phyloP scores from a whole-genome alignment of 148 eudicot species.

The Camellia granthamiana region DNA sequence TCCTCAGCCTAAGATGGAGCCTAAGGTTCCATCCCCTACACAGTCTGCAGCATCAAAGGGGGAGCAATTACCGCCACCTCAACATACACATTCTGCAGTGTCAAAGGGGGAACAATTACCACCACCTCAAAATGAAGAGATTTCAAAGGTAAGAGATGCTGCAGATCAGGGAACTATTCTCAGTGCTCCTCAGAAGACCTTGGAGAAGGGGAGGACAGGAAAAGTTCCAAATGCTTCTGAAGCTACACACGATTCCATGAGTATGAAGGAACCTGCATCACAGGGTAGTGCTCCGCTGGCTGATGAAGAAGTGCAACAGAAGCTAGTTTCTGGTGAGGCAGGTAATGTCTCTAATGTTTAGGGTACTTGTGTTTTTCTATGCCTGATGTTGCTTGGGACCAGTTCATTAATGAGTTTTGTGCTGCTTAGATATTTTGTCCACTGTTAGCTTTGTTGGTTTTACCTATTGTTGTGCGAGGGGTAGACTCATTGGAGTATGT shows the following conservation, averaged over 20 bases:
- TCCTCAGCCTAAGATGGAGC: slow-evolving; percentile 26
- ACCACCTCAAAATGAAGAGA: slow-evolving; percentile 40
- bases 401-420: too few relatives aligned
- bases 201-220: slow-evolving; percentile 29
- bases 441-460: neutral
- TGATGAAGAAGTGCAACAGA: slow-evolving; percentile 73
- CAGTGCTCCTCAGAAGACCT: slow-evolving; percentile 27
- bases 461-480: neutral
- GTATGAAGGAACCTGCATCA: slow-evolving; percentile 59
- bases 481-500: neutral
- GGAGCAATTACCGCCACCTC: slow-evolving; percentile 41
- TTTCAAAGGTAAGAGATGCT: slow-evolving; percentile 32
- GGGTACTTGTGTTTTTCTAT: neutral
- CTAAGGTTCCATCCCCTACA: slow-evolving; percentile 62
- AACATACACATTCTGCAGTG: slow-evolving; percentile 51
- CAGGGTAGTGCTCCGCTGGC: slow-evolving; percentile 50
- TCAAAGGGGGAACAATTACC: slow-evolving; percentile 58
- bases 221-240: slow-evolving; percentile 61
- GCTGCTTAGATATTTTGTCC: too few relatives aligned
- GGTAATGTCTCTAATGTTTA: slow-evolving; percentile 29
- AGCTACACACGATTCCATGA: slow-evolving; percentile 62
- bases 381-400: neutral
- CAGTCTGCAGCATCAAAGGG: slow-evolving; percentile 77
- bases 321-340: slow-evolving; percentile 52
- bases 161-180: slow-evolving; percentile 25